These are phyloP conservation scores for Fonsecaea multimorphosa DNA, from an alignment of 2,329 filamentous ascomycete species.

Conservation along the genomic window DNA sequence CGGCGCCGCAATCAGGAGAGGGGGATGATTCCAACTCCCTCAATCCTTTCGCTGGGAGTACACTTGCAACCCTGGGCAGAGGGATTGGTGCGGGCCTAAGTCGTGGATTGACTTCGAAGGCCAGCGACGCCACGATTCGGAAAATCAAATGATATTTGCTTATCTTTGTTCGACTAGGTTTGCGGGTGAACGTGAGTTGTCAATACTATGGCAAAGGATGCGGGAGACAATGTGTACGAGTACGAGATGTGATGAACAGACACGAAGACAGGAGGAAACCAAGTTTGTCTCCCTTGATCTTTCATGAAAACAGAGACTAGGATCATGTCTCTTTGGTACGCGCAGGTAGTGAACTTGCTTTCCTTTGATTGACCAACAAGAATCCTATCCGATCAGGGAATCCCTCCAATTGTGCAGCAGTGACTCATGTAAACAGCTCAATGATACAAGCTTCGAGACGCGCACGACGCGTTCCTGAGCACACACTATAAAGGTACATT, in stretches of 20 bases:
- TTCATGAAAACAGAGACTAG: too few species aligned
- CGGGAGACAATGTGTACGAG: background rate
- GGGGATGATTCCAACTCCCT: slow-evolving; percentile 30
- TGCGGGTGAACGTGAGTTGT: background rate
- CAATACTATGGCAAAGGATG: background rate
- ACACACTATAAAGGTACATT: too few species aligned
- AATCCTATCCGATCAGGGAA: too few species aligned
- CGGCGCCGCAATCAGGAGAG: slow-evolving; percentile 5
- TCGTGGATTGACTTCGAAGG: slow-evolving; percentile 44
- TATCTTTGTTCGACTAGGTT: background rate
- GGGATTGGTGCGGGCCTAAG: slow-evolving; percentile 52
- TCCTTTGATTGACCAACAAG: too few species aligned
- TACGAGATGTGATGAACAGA: background rate
- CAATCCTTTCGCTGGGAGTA: slow-evolving; percentile 34
- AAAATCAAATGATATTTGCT: slow-evolving; percentile 21
- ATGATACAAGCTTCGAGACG: too few species aligned
- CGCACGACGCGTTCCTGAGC: too few species aligned
- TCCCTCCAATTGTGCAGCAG: too few species aligned
- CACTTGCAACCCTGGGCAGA: slow-evolving; percentile 48
- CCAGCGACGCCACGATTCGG: slow-evolving; percentile 38
- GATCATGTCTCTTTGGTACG: too few species aligned
- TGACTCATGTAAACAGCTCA: too few species aligned
- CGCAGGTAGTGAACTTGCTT: too few species aligned
- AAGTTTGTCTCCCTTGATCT: too few species aligned
- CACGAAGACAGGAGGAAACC: background rate